Percentiles rank a stretch among this genome's conserved stretches.
These are phyloP conservation scores for Stachybotrys chartarum DNA, from an alignment of 2,329 filamentous ascomycete genomes.

Conservation along the genomic window DNA sequence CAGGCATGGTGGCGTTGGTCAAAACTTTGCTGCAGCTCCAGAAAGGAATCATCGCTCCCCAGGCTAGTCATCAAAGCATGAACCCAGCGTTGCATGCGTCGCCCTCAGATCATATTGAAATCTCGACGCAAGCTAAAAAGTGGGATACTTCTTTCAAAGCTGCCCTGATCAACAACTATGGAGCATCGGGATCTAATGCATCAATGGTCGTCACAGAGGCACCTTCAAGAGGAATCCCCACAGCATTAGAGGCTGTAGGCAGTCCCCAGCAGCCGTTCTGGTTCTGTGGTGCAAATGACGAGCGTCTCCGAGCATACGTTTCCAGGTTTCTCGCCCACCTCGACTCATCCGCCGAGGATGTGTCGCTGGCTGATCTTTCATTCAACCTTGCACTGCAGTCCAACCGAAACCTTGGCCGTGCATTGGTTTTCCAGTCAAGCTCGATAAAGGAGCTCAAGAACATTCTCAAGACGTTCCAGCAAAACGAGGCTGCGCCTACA, in stretches of 20 bases:
- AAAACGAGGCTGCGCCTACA: background rate
- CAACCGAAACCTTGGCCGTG: constrained; percentile 14
- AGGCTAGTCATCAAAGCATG: constrained; percentile 21
- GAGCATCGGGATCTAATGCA: constrained; percentile 19
- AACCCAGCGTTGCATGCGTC: constrained; percentile 15
- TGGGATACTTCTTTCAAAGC: constrained; percentile 12
- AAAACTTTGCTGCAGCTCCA: constrained; percentile 38
- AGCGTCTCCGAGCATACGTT: constrained; percentile 1
- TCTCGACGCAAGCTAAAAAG: background rate
- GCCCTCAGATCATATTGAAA: background rate
- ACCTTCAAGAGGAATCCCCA: background rate
- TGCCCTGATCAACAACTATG: constrained; percentile 28
- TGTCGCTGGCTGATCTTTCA: constrained; percentile 15
- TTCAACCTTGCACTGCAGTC: constrained; percentile 22
- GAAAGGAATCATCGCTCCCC: constrained; percentile 17
- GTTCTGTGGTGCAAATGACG: constrained; percentile 1
- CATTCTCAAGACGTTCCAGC: constrained; percentile 12
- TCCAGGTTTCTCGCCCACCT: background rate
- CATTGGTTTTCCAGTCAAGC: constrained; percentile 15
- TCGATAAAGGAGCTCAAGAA: constrained; percentile 9
- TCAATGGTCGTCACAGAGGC: constrained; percentile 1
- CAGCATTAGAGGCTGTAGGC: background rate
- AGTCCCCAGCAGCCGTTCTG: background rate
- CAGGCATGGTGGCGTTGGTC: constrained; percentile 38
- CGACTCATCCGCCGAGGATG: background rate